Evolutionary conservation across 345 rosid species (phyloP), one percentile per base, ranked within the genome.

Genomic region (Capsella bursapastoris): DNA sequence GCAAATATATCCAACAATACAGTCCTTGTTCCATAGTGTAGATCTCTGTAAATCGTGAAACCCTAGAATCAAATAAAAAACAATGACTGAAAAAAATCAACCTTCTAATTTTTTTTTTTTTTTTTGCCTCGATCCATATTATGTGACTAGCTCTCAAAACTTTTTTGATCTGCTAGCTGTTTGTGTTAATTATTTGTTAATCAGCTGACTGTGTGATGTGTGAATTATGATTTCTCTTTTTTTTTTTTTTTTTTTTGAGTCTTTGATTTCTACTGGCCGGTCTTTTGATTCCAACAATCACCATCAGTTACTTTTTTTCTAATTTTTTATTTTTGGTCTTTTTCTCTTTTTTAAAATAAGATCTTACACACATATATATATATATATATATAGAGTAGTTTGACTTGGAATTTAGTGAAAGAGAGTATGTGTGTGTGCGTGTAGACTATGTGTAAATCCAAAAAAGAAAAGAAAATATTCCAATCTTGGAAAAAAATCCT

Each of bases 301-400:
- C 13, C 60, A 53, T 72, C 51, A 65, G 40, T 28, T 62, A 29
- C 16, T 13, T 74, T 73, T 73, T 29, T 29, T 49, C 9, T 38
- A 2, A 2, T 37, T 35, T 37, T n/a, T 68, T 31, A 28, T 49
- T 22, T 22, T 22, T 22, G 22, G 28, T 40, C 15, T 31, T 66
- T 50, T 40, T 75, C 44, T 58, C 51, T 47, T 49, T 49, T 57
- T 49, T 49, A 29, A 37, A 13, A 29, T 18, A 31, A 66, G 68
- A 74, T 74, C 72, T 74, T 22, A 22, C 1, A 22, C 1, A 22
- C 1, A 22, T 22, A 22, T 22, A 22, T 22, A 22, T 22, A 22
- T 18, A 18, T 18, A 18, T 18, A 18, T 18, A 18, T 18, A 18
- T 18, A 18, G 1, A 18, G 22, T 18, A 18, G 22, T 18, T 18